Evolutionary conservation across 1,284 basidiomycete genomes (phyloP).

Genomic region (Heliocybe sulcata): DNA sequence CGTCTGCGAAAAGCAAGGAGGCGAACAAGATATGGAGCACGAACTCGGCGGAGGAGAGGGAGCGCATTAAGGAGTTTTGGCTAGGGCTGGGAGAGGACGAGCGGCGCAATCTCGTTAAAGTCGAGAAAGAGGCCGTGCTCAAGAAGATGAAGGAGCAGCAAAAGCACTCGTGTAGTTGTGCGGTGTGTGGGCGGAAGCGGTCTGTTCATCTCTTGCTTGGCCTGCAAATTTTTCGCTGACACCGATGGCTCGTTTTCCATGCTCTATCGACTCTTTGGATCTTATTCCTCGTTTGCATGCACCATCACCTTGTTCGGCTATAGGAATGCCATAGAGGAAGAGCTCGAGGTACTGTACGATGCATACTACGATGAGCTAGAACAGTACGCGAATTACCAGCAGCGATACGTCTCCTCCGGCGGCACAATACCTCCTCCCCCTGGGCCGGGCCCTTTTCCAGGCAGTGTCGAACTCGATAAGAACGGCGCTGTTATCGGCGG

Average conservation of each 20-base stretch:
- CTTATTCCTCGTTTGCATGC: not conserved
- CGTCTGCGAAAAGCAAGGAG: not conserved
- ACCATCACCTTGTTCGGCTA: constrained; percentile 7
- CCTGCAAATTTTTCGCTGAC: constrained; percentile 30
- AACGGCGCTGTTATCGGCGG: constrained; percentile 73
- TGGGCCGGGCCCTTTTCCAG: constrained; percentile 97
- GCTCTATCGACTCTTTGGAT: constrained; percentile 7
- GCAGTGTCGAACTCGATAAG: constrained; percentile 93
- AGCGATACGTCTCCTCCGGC: constrained; percentile 84
- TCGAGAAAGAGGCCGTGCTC: constrained; percentile 96
- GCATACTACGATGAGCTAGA: constrained; percentile 99
- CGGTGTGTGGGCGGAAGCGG: constrained; percentile 96
- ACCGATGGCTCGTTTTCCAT: constrained; percentile 14
- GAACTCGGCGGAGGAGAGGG: constrained; percentile 85
- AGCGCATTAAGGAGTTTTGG: constrained; percentile 98
- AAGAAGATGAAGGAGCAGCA: constrained; percentile 99
- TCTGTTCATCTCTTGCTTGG: constrained; percentile 38
- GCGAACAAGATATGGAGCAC: constrained; percentile 79
- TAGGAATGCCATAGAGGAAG: constrained; percentile 95
- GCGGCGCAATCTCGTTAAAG: constrained; percentile 84
- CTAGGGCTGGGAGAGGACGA: constrained; percentile 85
- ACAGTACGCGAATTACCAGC: constrained; percentile 96
- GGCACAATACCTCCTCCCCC: constrained; percentile 85
- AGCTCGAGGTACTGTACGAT: constrained; percentile 98
- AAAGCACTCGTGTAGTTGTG: constrained; percentile 92